Evolutionary conservation across 1,284 basidiomycete genomes (phyloP).

Genomic region (Puccinia triticina): DNA sequence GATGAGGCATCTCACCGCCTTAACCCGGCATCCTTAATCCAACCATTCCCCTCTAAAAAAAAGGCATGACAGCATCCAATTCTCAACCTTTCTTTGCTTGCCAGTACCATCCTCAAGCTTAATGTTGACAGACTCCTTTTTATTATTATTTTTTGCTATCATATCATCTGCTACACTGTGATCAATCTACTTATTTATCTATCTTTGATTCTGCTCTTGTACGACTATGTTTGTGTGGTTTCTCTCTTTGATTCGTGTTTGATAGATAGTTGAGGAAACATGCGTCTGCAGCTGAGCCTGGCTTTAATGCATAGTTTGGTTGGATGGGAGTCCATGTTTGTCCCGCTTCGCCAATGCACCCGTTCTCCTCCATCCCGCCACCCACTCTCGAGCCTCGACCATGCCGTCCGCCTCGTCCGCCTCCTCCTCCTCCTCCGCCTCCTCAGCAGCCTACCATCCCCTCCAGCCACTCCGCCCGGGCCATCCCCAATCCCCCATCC

Average conservation of each 20-base stretch:
- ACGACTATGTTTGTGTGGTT: background rate
- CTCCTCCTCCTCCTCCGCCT: background rate
- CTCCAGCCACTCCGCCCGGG: background rate
- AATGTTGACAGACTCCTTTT: background rate
- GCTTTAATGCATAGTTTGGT: too few relatives aligned
- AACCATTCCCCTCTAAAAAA: background rate
- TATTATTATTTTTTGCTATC: background rate
- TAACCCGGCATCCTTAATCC: slow-evolving; percentile 12
- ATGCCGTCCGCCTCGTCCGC: too few relatives aligned
- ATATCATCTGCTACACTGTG: background rate
- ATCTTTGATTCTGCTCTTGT: background rate
- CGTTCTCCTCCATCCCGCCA: too few relatives aligned
- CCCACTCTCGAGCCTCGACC: too few relatives aligned
- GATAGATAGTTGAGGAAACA: background rate
- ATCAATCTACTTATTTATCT: background rate
- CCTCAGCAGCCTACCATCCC: slow-evolving; percentile 1
- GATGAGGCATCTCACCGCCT: slow-evolving; percentile 24
- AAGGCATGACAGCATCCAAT: background rate
- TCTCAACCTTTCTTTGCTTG: background rate
- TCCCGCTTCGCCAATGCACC: background rate
- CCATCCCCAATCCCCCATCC: background rate
- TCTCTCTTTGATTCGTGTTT: too few relatives aligned
- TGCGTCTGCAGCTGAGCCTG: too few relatives aligned
- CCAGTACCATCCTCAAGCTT: background rate
- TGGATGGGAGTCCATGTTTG: too few relatives aligned